Evolutionary conservation across 306 rosid genomes (phyloP).

Genomic region (Trifolium fragiferum): DNA sequence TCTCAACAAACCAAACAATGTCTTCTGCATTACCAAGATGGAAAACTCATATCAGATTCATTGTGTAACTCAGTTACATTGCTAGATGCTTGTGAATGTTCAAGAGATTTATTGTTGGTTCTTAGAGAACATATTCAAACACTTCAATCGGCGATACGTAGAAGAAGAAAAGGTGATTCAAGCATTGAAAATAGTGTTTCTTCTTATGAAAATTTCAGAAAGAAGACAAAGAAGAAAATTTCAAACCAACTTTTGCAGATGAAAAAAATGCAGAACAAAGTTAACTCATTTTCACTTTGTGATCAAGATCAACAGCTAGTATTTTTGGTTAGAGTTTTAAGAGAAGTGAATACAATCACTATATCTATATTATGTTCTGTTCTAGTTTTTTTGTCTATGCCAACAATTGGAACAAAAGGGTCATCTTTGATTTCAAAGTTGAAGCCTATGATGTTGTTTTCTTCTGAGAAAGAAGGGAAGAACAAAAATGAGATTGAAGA

Average conservation of each 20-base stretch:
- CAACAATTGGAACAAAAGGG: conserved; percentile 52
- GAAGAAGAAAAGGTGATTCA: conserved; percentile 61
- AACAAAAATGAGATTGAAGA: conserved; percentile 52
- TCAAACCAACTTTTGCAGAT: conserved; percentile 48
- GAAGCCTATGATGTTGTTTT: conserved; percentile 43
- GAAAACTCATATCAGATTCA: conserved; percentile 52
- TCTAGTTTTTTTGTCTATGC: conserved; percentile 55
- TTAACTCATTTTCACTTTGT: conserved; percentile 24
- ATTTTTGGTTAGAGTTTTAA: conserved; percentile 50
- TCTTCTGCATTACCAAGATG: conserved; percentile 52
- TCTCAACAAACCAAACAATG: conserved; percentile 62
- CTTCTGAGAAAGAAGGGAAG: conserved; percentile 50
- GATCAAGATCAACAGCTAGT: conserved; percentile 48
- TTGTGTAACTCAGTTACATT: conserved; percentile 59
- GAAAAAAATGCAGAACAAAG: conserved; percentile 60
- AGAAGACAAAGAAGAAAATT: conserved; percentile 64
- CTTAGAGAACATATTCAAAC: conserved; percentile 65
- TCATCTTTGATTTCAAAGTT: conserved; percentile 61
- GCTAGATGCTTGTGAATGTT: conserved; percentile 63
- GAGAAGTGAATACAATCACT: conserved; percentile 58
- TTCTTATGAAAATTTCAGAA: conserved; percentile 58
- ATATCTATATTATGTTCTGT: conserved; percentile 55
- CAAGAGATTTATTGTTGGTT: conserved; percentile 55
- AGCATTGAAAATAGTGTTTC: conserved; percentile 56
- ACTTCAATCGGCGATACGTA: conserved; percentile 67